Base-by-base conservation (phyloP, 2,329 filamentous ascomycete genomes). In the Aspergillus tubingensis region DNA sequence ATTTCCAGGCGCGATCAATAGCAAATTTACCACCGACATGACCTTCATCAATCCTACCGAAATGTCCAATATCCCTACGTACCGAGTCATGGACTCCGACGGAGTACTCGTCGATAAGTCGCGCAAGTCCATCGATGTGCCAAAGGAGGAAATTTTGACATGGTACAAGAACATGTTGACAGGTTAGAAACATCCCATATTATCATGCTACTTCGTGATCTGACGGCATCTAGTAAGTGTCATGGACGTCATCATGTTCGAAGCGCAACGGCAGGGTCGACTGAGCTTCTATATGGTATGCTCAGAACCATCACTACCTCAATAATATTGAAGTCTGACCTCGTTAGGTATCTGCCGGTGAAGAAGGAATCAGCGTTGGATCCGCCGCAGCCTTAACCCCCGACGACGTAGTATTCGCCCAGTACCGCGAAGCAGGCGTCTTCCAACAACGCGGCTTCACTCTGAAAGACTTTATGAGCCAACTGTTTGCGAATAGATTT, bases 211-310 rank as follows among this genome's bases (percentile, higher is more conserved):
- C 21, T 23, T n/a, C 3, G 21, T 27, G 36, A 23, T 53, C 65
- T 70, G 54, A 72, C 53, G 3, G n/a, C 25, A 23, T 23, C 19
- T 63, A 83, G 85, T 89, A 58, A 87, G 90, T 58, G 90, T 98
- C 67, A 95, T 99, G 92, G 95, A 99, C 73, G 77, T 96, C 58
- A 91, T 98, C 74, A 98, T 98, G 93, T 97, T 96, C 72, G 95
- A 99, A 72, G 93, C 95, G 0, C 95, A 99, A 78, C 85, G 95
- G 49, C 95, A 99, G 77, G 93, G 93, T n/a, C 87, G 92, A 19
- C 79, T 96, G 58, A 93, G 89, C 76, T 99, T 99, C 79, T 99
- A 99, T 78, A 98, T 99, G 91, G 94, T 94, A 60, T 23, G 25
- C 13, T 6, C 23, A 1, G 25, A 27, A 8, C n/a, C 30, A 8